Base-by-base conservation (phyloP, 2,329 filamentous ascomycete genomes). In the Arthrinium phaeospermum region DNA sequence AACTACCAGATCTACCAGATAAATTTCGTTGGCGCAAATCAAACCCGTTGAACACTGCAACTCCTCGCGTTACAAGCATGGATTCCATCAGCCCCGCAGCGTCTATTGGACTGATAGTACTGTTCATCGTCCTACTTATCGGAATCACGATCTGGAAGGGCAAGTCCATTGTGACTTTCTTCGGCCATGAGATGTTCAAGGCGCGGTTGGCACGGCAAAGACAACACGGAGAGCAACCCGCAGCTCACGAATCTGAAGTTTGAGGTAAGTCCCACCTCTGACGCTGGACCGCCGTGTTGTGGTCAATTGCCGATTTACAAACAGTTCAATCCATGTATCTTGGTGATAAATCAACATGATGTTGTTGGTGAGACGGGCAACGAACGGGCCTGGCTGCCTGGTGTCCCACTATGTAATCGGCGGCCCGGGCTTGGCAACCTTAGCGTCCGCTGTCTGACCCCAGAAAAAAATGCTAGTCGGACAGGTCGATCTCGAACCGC, bases 81-180 rank as follows among this genome's bases (percentile, higher is more conserved):
- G 10, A 57, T 16, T 10, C 70, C 12, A 45, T 67, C 12, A 70
- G 46, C 22, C 72, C 70, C 1, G 80, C 80, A 74, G 75, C 76
- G 4, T 75, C 73, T 14, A 78, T 82, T 71, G 78, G 77, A 27
- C 49, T 82, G 10, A 72, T 78, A 1, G 73, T 83, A 30, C 51
- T 81, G 53, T 71, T 79, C 70, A 47, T 81, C 24, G 67, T 79
- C 64, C 19, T 74, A 2, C 57, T 75, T 57, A 69, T 77, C 71
- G 73, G 67, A 7, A 2, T 77, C 19, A 44, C 76, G 2, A 51
- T 72, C 68, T 81, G 76, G 71, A 75, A 75, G 46, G 78, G 77
- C 19, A 73, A 76, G 71, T 72, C 67, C 22, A 57, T 75, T 22
- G 74, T 80, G 68, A 61, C 71, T 7, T 14, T 37, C 6, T 80